Conservation (phyloP, 2,329 filamentous ascomycete genomes). For the Cladosporium sp. region DNA sequence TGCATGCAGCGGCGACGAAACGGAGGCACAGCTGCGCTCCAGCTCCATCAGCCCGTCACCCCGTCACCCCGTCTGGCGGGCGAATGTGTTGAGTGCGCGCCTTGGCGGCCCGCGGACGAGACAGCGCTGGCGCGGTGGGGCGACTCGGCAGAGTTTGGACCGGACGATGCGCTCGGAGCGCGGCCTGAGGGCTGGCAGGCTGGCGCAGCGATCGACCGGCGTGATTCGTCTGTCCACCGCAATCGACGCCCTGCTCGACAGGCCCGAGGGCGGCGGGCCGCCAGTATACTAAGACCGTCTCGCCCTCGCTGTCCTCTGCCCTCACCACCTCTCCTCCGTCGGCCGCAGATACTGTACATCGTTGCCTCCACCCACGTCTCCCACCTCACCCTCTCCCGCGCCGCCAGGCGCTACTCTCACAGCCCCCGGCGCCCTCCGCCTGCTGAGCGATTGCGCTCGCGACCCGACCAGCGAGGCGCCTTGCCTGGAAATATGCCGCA, state of each 20-base stretch:
- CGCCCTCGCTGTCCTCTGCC: background rate
- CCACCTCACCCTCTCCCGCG: background rate
- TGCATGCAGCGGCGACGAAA: no score
- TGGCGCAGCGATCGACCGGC: background rate
- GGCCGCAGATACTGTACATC: background rate
- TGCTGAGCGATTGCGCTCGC: conserved; percentile 8
- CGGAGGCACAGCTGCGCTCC: background rate
- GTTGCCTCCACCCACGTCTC: background rate
- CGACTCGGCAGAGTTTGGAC: background rate
- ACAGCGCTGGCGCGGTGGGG: background rate
- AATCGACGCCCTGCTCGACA: background rate
- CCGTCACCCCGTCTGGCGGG: background rate
- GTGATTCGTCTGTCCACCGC: background rate
- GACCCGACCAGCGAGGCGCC: conserved; percentile 3
- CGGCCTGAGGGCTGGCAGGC: background rate
- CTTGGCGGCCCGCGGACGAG: background rate
- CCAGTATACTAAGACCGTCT: conserved; percentile 5
- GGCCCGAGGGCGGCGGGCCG: conserved; percentile 5
- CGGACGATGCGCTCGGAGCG: background rate
- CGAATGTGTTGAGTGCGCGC: background rate
- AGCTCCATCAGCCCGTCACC: background rate
- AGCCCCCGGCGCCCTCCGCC: background rate
- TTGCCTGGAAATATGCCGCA: conserved; percentile 12
- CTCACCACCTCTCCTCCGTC: background rate
- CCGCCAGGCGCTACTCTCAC: conserved; percentile 2